A percentile compares a stretch with the other conserved stretches of the same genome.
phyloP scores from a whole-genome alignment of 345 rosid species.

The Populus ilicifolia region DNA sequence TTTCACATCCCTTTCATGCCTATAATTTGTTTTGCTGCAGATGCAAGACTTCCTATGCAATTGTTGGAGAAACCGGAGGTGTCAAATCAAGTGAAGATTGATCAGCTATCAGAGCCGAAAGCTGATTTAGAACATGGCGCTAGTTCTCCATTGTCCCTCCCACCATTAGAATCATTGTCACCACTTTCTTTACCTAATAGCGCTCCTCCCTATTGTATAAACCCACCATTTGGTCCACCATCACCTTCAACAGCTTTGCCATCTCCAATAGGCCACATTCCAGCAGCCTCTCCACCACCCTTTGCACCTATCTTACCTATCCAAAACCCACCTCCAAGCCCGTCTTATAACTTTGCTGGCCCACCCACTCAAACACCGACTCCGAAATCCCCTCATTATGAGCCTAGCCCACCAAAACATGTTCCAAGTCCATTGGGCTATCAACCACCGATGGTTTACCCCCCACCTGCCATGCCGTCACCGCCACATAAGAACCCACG shows the following conservation, averaged over 20 bases:
- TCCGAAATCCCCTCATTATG: not conserved
- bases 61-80: not conserved
- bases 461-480: slow-evolving; percentile 10
- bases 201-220: slow-evolving; percentile 9
- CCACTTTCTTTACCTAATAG: slow-evolving; percentile 18
- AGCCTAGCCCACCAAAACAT: slow-evolving; percentile 19
- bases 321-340: slow-evolving; percentile 10
- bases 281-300: slow-evolving; percentile 16
- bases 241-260: too few species aligned
- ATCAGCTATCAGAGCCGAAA: not conserved
- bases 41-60: slow-evolving; percentile 22
- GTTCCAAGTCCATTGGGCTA: slow-evolving; percentile 11
- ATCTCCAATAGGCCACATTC: not conserved
- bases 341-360: not conserved
- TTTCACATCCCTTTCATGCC: too few species aligned
- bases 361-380: not conserved
- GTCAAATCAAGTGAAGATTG: not conserved
- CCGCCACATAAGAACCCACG: slow-evolving; percentile 22
- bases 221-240: slow-evolving; percentile 19
- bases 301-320: not conserved
- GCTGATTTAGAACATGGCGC: slow-evolving; percentile 3
- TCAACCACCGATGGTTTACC: not conserved
- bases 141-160: slow-evolving; percentile 16
- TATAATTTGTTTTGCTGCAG: slow-evolving; percentile 8
- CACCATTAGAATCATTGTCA: slow-evolving; percentile 24